Conservation (phyloP, 352 stramenopile genomes). For the Phytophthora capsici region DNA sequence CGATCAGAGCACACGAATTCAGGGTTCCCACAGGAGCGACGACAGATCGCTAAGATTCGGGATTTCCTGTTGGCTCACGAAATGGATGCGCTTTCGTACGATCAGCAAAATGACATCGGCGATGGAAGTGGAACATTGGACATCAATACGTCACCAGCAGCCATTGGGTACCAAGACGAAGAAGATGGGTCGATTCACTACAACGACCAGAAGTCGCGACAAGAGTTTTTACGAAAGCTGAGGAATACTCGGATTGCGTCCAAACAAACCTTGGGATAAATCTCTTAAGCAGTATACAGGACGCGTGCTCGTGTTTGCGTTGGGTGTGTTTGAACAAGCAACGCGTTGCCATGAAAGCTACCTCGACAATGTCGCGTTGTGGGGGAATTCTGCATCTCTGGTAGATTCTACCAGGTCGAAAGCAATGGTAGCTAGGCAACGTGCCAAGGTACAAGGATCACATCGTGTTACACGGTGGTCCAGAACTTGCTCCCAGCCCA, state of each 20-base stretch:
- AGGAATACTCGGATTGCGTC: constrained; percentile 24
- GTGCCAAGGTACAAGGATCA: constrained; percentile 7
- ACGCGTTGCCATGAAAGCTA: background rate
- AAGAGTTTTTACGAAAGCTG: constrained; percentile 32
- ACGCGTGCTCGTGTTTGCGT: background rate
- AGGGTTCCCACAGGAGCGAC: constrained; percentile 15
- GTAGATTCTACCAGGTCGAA: background rate
- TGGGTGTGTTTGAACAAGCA: constrained; percentile 10
- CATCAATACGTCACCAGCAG: too few relatives aligned
- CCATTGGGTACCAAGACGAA: background rate
- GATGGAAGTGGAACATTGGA: background rate
- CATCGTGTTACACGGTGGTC: constrained; percentile 9
- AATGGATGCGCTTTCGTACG: constrained; percentile 23
- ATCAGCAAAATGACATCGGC: background rate
- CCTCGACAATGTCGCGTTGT: background rate
- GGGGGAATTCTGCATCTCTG: constrained; percentile 1
- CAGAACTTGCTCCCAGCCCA: constrained; percentile 15
- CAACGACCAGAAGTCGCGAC: constrained; percentile 24
- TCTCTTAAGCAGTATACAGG: background rate
- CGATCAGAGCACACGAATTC: constrained; percentile 2
- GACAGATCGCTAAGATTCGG: constrained; percentile 28
- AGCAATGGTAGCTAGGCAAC: too few relatives aligned
- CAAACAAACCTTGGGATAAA: constrained; percentile 19
- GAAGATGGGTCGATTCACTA: constrained; percentile 26
- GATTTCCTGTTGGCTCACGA: constrained; percentile 38